phyloP scores from a whole-genome alignment of 306 rosid species.

The Medicago lupulina region DNA sequence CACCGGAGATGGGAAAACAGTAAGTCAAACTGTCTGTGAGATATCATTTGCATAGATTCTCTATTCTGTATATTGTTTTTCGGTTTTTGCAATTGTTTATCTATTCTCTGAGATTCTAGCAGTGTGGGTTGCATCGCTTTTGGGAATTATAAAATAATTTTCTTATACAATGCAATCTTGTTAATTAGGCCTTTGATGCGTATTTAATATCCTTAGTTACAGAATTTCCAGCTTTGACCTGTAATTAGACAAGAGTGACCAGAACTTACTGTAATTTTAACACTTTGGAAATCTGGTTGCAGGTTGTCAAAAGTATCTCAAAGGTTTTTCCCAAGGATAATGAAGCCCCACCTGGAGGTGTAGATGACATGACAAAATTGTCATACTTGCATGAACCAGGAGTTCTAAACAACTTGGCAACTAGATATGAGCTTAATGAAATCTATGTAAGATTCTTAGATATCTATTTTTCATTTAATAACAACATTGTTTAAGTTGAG shows the following conservation, averaged over 20 bases:
- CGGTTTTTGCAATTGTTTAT: constrained; percentile 22
- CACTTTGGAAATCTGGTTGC: constrained; percentile 46
- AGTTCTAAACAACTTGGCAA: constrained; percentile 91
- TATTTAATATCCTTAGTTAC: constrained; percentile 31
- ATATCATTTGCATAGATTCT: constrained; percentile 31
- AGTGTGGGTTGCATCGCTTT: constrained; percentile 4
- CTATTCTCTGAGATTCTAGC: constrained; percentile 11
- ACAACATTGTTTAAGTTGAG: constrained; percentile 23
- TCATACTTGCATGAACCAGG: constrained; percentile 99
- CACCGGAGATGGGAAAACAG: constrained; percentile 72
- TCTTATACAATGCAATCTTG: constrained; percentile 26
- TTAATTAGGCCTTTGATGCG: constrained; percentile 10
- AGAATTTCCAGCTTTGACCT: constrained; percentile 6
- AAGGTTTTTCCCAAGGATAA: constrained; percentile 95
- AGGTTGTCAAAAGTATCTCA: constrained; percentile 83
- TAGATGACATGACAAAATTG: constrained; percentile 98
- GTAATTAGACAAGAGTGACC: not conserved
- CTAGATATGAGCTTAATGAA: constrained; percentile 99
- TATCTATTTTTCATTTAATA: constrained; percentile 28
- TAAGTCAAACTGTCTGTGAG: constrained; percentile 55
- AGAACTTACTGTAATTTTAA: constrained; percentile 31
- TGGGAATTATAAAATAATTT: not conserved
- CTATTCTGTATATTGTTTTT: constrained; percentile 35
- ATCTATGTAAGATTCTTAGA: constrained; percentile 74
- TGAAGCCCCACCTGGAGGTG: constrained; percentile 99